phyloP scores from a whole-genome alignment of 2,329 filamentous ascomycete genomes.

The Aureobasidium lini region DNA sequence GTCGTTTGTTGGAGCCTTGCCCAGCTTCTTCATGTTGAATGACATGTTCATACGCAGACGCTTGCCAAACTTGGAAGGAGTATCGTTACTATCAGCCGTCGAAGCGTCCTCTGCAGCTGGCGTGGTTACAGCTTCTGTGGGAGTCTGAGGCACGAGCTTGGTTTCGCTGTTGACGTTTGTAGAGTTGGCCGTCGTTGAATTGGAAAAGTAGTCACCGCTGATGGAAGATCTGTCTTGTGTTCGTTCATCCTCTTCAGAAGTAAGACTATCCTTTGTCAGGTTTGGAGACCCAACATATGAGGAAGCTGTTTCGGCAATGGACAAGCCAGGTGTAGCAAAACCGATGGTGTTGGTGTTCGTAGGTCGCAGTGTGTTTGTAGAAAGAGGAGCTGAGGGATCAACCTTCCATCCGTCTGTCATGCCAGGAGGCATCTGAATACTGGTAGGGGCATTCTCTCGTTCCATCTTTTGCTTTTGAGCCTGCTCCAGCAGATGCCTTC shows the following conservation, averaged over 20 bases:
- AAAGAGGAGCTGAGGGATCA: slow-evolving; percentile 34
- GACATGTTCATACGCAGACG: slow-evolving; percentile 68
- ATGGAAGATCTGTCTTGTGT: slow-evolving; percentile 47
- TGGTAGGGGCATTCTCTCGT: slow-evolving; percentile 52
- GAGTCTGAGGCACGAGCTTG: slow-evolving; percentile 23
- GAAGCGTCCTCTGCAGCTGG: slow-evolving; percentile 25
- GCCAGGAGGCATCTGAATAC: slow-evolving; percentile 49
- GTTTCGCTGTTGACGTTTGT: slow-evolving; percentile 14
- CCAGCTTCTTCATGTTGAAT: slow-evolving; percentile 72
- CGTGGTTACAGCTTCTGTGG: slow-evolving; percentile 30
- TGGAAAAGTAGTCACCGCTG: slow-evolving; percentile 71
- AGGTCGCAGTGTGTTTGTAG: slow-evolving; percentile 49
- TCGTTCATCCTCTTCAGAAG: slow-evolving; percentile 46
- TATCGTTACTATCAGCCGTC: slow-evolving; percentile 47
- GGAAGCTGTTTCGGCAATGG: slow-evolving; percentile 54
- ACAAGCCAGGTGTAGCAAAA: slow-evolving; percentile 62
- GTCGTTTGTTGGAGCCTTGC: slow-evolving; percentile 58
- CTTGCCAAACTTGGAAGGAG: slow-evolving; percentile 56
- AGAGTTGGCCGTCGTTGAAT: slow-evolving; percentile 27
- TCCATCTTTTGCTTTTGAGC: slow-evolving; percentile 52
- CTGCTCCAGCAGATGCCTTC: slow-evolving; percentile 58
- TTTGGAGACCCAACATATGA: slow-evolving; percentile 30
- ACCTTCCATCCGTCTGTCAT: slow-evolving; percentile 40
- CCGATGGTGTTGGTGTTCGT: slow-evolving; percentile 53
- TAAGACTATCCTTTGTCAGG: slow-evolving; percentile 28